Conservation (phyloP, 306 rosid species). For the Castanea sativa region DNA sequence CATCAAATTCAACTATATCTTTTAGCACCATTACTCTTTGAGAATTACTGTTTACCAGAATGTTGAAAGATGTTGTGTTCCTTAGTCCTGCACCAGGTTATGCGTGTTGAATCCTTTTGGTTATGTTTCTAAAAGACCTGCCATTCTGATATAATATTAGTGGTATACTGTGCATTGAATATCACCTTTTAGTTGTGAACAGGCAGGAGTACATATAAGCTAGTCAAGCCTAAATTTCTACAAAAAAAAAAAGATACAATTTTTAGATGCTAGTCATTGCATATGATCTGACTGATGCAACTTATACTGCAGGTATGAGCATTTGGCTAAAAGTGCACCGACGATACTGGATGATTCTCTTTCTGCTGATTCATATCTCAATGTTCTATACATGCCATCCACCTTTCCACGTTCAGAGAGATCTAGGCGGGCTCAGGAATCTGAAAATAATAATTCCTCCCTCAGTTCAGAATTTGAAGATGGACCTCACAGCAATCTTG, state of each 20-base stretch:
- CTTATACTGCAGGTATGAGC: slow-evolving; percentile 82
- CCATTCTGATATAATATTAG: neutral
- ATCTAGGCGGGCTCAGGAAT: slow-evolving; percentile 70
- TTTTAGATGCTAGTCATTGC: slow-evolving; percentile 11
- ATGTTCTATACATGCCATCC: slow-evolving; percentile 93
- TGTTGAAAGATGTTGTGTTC: neutral
- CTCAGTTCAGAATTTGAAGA: slow-evolving; percentile 67
- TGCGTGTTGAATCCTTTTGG: neutral
- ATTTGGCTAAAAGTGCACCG: slow-evolving; percentile 95
- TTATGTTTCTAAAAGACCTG: neutral
- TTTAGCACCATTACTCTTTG: neutral
- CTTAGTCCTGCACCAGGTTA: neutral
- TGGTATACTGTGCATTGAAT: neutral
- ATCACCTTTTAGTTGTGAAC: neutral
- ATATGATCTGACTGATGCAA: slow-evolving; percentile 28
- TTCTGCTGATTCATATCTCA: slow-evolving; percentile 97
- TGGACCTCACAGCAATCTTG: slow-evolving; percentile 96
- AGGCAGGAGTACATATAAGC: neutral
- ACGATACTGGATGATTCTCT: slow-evolving; percentile 98
- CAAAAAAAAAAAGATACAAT: neutral
- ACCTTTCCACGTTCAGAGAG: slow-evolving; percentile 95
- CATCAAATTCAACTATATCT: neutral
- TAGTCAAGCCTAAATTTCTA: slow-evolving; percentile 1
- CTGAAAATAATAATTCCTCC: slow-evolving; percentile 53
- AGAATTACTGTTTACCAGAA: neutral